phyloP scores from a whole-genome alignment of 2,329 filamentous ascomycete genomes.

The Nigrograna mackinnonii region DNA sequence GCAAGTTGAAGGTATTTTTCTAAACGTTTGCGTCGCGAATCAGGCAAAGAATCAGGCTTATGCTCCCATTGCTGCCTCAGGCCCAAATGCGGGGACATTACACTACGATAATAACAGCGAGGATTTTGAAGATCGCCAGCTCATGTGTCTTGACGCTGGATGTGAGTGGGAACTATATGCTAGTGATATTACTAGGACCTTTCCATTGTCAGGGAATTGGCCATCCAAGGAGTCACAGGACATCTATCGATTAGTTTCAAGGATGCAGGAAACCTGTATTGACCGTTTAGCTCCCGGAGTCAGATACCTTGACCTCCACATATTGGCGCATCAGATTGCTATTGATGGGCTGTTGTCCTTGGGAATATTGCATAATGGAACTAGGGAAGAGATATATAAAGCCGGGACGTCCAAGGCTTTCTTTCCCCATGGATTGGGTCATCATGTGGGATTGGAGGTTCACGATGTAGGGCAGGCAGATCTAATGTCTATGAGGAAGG shows the following conservation, averaged over 20 bases:
- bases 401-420: conserved; percentile 85
- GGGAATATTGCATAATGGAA: conserved; percentile 71
- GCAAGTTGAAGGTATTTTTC: conserved; percentile 79
- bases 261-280: conserved; percentile 81
- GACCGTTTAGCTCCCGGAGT: conserved; percentile 69
- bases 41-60: conserved; percentile 83
- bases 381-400: conserved; percentile 71
- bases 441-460: conserved; percentile 91
- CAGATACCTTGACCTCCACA: conserved; percentile 72
- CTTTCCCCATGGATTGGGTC: conserved; percentile 88
- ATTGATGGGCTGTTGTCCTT: conserved; percentile 71
- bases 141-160: conserved; percentile 85
- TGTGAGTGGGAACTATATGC: conserved; percentile 86
- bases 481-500: conserved; percentile 33
- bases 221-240: conserved; percentile 66
- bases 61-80: conserved; percentile 83
- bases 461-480: conserved; percentile 64
- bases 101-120: conserved; percentile 86
- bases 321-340: conserved; percentile 72
- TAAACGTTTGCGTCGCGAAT: conserved; percentile 70
- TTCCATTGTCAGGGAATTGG: conserved; percentile 76
- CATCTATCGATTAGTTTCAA: conserved; percentile 77
- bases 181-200: conserved; percentile 85
- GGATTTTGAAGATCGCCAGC: conserved; percentile 68
- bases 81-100: conserved; percentile 79